Evolutionary conservation across 768 basidiomycete genomes (phyloP), one percentile per base, ranked within the genome.

Genomic region (Holtermannia corniformis): DNA sequence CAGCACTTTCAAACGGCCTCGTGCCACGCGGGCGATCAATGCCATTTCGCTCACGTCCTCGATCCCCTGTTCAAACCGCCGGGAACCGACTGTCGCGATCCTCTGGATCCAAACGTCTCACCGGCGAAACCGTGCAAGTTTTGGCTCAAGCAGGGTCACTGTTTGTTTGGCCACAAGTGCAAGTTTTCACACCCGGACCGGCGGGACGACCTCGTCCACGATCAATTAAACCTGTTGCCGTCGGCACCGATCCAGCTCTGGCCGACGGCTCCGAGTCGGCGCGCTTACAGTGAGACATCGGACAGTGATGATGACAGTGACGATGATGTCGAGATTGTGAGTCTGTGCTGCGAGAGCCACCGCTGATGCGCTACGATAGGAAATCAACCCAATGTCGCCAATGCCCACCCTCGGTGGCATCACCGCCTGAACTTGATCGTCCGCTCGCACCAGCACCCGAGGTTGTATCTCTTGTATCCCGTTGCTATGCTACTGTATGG

Each of bases 41-140:
- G 71, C 47, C 66, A 68, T 56, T 72, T 72, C 52, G 71, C 71
- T 0, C 71, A 72, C 52, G 62, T 64, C 4, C 21, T 54, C 19
- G 60, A 55, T 50, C 54, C 55, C 12, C 16, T 20, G 27, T 25
- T 44, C 14, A 50, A 11, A 32, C 41, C 28, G 32, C 27, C 14
- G 43, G 41, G 19, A 20, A 41, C 5, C 26, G 32, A 23, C 26
- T 21, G 25, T 53, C 14, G 27, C 28, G 3, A 13, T 22, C 24
- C 43, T 23, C 14, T 45, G 25, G 7, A n/a, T 46, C 22, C 22
- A 32, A 11, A 21, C 4, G 25, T 14, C 25, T 23, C 28, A 11
- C 12, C 22, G 11, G 25, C 41, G 5, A 25, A 22, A 7, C 40
- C 50, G 10, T 53, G 52, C 32, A 12, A 12, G 7, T 47, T 22